Evolutionary conservation across 1,284 basidiomycete species (phyloP).

Genomic region (Ceratorhiza oryzae-sativae): DNA sequence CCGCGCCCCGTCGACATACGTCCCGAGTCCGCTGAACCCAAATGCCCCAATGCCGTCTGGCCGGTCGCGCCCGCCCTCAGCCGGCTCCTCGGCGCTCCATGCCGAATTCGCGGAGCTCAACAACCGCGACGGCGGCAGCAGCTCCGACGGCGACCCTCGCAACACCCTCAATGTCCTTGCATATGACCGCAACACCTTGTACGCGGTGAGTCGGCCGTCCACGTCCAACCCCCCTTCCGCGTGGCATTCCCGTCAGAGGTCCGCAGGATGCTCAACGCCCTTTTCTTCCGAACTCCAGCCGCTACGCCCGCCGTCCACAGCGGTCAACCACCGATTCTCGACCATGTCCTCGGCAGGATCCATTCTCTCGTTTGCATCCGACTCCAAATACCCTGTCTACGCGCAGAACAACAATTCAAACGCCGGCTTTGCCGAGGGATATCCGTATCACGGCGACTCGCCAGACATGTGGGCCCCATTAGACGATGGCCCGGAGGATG

Average conservation of each 20-base stretch:
- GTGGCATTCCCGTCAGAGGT: constrained; percentile 2
- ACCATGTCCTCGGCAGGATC: constrained; percentile 43
- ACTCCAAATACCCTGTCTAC: constrained; percentile 43
- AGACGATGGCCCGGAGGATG: constrained; percentile 40
- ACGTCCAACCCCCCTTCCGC: not conserved
- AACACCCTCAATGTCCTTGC: constrained; percentile 2
- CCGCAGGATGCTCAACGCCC: not conserved
- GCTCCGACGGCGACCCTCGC: constrained; percentile 7
- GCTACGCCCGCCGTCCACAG: constrained; percentile 30
- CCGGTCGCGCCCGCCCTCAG: constrained; percentile 16
- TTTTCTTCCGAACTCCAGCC: constrained; percentile 16
- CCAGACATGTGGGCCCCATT: constrained; percentile 23
- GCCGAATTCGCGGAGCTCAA: constrained; percentile 13
- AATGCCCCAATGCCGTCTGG: not conserved
- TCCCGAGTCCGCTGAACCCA: constrained; percentile 27
- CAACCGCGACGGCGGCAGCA: constrained; percentile 6
- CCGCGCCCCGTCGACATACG: constrained; percentile 20
- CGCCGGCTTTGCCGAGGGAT: constrained; percentile 29
- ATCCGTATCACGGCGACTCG: constrained; percentile 39
- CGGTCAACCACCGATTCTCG: constrained; percentile 42
- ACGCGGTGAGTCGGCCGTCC: constrained; percentile 26
- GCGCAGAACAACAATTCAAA: constrained; percentile 23
- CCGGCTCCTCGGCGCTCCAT: constrained; percentile 14
- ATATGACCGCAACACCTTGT: constrained; percentile 6
- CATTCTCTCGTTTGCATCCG: constrained; percentile 42